These are phyloP conservation scores for Lepiota brunneoincarnata DNA, from an alignment of 768 basidiomycete genomes.

Conservation along the genomic window DNA sequence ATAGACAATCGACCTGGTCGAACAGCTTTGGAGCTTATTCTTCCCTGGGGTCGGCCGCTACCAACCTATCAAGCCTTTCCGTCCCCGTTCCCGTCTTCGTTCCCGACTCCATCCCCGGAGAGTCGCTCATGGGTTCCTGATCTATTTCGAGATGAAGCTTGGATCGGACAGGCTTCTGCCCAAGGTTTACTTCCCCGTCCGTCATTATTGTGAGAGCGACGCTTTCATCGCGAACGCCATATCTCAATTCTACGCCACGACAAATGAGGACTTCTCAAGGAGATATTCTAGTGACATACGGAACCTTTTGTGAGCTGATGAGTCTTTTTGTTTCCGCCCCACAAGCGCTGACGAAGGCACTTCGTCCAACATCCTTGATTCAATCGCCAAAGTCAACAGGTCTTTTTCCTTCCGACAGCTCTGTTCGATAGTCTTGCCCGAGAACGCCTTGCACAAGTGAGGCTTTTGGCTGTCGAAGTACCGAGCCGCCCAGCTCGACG, in stretches of 20 bases:
- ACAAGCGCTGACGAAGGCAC: too few relatives aligned
- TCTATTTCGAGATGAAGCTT: conserved; percentile 16
- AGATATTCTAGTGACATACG: conserved; percentile 11
- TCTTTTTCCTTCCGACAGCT: neutral
- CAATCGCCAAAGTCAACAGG: conserved; percentile 12
- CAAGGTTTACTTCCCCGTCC: conserved; percentile 18
- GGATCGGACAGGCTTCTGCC: conserved; percentile 12
- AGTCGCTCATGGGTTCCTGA: conserved; percentile 13
- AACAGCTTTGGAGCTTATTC: conserved; percentile 13
- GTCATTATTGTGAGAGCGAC: conserved; percentile 16
- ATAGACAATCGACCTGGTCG: conserved; percentile 12
- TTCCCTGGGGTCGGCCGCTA: conserved; percentile 14
- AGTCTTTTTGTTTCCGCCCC: too few relatives aligned
- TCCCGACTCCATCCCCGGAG: too few relatives aligned
- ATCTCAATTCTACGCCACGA: conserved; percentile 11
- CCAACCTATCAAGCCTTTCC: conserved; percentile 9
- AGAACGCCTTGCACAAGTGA: conserved; percentile 19
- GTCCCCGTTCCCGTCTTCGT: too few relatives aligned
- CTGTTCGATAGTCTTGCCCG: neutral
- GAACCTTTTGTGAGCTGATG: conserved; percentile 14
- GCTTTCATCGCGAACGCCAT: conserved; percentile 14
- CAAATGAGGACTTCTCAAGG: conserved; percentile 10
- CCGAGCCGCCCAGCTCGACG: too few relatives aligned
- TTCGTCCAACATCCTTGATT: conserved; percentile 14
- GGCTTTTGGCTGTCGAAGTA: too few relatives aligned